Conservation (phyloP, 208 protist genomes). For the Herpetomonas tarakana region DNA sequence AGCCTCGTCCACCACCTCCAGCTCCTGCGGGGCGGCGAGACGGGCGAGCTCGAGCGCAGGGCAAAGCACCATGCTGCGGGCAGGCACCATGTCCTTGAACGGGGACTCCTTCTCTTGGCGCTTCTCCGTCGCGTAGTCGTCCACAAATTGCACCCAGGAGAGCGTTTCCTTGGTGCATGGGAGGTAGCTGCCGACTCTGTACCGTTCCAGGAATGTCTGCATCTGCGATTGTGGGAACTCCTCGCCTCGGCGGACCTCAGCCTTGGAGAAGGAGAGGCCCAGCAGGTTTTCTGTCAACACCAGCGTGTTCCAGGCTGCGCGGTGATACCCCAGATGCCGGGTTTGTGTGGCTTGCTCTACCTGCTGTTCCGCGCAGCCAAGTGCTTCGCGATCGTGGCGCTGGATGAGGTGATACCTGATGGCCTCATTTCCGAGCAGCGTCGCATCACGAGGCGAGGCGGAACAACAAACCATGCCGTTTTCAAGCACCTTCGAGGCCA, state of each 20-base stretch:
- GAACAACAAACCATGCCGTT: conserved; percentile 69
- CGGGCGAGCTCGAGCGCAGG: conserved; percentile 1
- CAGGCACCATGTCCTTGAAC: conserved; percentile 35
- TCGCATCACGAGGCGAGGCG: conserved; percentile 38
- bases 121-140: conserved; percentile 47
- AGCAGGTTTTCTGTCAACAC: conserved; percentile 50
- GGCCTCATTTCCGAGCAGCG: conserved; percentile 59
- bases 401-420: conserved; percentile 64
- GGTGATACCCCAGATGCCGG: conserved; percentile 30
- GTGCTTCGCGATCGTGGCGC: conserved; percentile 57
- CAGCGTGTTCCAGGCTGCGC: conserved; percentile 68
- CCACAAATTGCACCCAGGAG: conserved; percentile 48
- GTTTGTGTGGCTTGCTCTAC: conserved; percentile 54
- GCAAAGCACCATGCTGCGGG: conserved; percentile 18
- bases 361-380: conserved; percentile 74
- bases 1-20: conserved; percentile 21
- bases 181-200: conserved; percentile 67
- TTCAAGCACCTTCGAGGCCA: conserved; percentile 74
- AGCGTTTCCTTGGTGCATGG: conserved; percentile 49
- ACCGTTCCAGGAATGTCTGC: conserved; percentile 47
- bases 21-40: conserved; percentile 5
- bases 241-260: conserved; percentile 37
- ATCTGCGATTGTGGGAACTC: conserved; percentile 40
- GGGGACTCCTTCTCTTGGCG: conserved; percentile 48
- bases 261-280: conserved; percentile 62